Evolutionary conservation across 305 asterid species (phyloP).

Genomic region (Solanum hybrid): DNA sequence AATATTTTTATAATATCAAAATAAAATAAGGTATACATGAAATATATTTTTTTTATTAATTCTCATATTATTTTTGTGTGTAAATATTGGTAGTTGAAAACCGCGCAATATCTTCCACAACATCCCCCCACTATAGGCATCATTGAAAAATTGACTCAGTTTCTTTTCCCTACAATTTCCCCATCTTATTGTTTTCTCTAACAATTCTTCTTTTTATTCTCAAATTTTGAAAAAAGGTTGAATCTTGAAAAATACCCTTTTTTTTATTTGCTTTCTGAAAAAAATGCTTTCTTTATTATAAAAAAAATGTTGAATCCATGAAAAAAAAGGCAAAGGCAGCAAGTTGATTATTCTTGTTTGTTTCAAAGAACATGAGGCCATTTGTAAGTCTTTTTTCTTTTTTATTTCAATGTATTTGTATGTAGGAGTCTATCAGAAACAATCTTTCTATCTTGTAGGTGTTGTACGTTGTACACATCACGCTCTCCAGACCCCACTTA

Average conservation of each 20-base stretch:
- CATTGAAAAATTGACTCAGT: not conserved
- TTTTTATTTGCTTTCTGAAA: not conserved
- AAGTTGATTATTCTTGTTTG: not conserved
- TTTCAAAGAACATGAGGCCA: not conserved
- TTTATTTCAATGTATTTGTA: not conserved
- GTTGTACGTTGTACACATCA: not conserved
- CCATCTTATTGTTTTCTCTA: not conserved
- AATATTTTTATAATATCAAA: too few species aligned
- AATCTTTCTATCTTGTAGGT: not conserved
- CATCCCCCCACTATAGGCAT: not conserved
- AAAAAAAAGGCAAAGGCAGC: not conserved
- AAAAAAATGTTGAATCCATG: not conserved
- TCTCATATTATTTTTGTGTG: not conserved
- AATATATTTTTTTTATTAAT: too few species aligned
- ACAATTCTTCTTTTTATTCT: not conserved
- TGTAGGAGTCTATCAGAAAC: not conserved
- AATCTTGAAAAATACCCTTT: not conserved
- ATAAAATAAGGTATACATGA: not conserved
- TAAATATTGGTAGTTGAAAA: not conserved
- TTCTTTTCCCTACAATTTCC: not conserved
- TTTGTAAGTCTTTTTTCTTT: not conserved
- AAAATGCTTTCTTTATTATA: not conserved
- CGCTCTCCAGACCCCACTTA: not conserved
- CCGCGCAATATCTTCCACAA: not conserved
- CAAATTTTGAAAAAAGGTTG: not conserved